These are phyloP conservation scores for Xylaria curta DNA, from an alignment of 495 filamentous ascomycete species.

Conservation along the genomic window DNA sequence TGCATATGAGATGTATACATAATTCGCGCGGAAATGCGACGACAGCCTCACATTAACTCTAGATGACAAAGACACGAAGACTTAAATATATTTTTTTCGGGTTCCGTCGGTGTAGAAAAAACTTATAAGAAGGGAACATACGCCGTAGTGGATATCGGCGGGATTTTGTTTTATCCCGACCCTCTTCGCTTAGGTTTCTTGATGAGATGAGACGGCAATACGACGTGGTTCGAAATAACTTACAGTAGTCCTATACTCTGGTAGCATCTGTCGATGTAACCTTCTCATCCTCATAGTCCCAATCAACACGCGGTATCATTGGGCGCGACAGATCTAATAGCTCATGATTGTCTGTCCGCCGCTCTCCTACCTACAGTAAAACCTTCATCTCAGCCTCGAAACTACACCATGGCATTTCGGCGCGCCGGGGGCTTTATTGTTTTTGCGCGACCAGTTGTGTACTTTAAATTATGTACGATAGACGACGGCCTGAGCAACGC, in stretches of 20 bases:
- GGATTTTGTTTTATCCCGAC: neutral
- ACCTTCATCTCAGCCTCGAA: neutral
- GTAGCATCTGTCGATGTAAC: conserved; percentile 20
- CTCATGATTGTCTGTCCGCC: neutral
- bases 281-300: neutral
- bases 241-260: neutral
- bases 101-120: neutral
- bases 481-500: conserved; percentile 1
- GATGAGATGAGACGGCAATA: conserved; percentile 5
- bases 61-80: neutral
- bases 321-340: conserved; percentile 10
- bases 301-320: conserved; percentile 12
- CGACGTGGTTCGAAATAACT: conserved; percentile 6
- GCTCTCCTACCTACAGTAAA: neutral
- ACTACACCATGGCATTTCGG: neutral
- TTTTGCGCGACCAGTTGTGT: neutral
- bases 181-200: conserved; percentile 4
- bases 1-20: neutral
- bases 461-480: neutral
- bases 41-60: neutral
- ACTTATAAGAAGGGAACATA: neutral
- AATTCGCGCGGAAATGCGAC: neutral
- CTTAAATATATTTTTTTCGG: neutral
- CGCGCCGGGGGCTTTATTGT: neutral
- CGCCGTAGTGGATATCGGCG: neutral